Evolutionary conservation across 208 protist genomes (phyloP).

Genomic region (Crithidia bombi): DNA sequence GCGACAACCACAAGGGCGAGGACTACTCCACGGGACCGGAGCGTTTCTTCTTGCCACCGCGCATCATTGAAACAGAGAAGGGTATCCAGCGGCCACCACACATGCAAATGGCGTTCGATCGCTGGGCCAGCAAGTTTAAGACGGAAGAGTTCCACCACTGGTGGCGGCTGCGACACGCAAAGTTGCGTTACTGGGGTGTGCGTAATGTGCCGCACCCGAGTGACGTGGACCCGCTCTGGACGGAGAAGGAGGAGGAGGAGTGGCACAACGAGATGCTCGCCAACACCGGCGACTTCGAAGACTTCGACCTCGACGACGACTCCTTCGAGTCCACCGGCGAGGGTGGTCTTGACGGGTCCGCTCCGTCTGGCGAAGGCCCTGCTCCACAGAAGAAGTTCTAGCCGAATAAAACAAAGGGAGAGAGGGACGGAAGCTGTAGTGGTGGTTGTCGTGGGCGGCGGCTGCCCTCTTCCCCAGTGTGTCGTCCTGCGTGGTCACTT

Average conservation of each 20-base stretch:
- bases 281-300: slow-evolving; percentile 88
- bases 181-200: slow-evolving; percentile 91
- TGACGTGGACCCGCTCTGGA: slow-evolving; percentile 91
- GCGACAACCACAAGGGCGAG: slow-evolving; percentile 91
- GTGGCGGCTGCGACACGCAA: slow-evolving; percentile 90
- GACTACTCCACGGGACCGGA: slow-evolving; percentile 84
- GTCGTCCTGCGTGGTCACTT: too few relatives aligned
- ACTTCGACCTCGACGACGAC: slow-evolving; percentile 85
- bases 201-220: slow-evolving; percentile 92
- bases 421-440: not conserved
- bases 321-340: slow-evolving; percentile 66
- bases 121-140: slow-evolving; percentile 92
- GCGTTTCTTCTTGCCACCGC: slow-evolving; percentile 90
- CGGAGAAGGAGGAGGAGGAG: slow-evolving; percentile 92
- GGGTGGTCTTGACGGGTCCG: slow-evolving; percentile 38
- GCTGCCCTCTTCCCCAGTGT: too few relatives aligned
- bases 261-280: slow-evolving; percentile 92
- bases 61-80: slow-evolving; percentile 88
- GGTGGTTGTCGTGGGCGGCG: too few relatives aligned
- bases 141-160: slow-evolving; percentile 93
- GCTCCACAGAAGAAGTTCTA: slow-evolving; percentile 38
- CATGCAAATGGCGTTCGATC: slow-evolving; percentile 94
- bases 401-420: not conserved
- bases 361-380: slow-evolving; percentile 26
- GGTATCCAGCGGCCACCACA: slow-evolving; percentile 89